Base-by-base conservation (phyloP, 768 basidiomycete species). In the Leccinum subtestaceum region DNA sequence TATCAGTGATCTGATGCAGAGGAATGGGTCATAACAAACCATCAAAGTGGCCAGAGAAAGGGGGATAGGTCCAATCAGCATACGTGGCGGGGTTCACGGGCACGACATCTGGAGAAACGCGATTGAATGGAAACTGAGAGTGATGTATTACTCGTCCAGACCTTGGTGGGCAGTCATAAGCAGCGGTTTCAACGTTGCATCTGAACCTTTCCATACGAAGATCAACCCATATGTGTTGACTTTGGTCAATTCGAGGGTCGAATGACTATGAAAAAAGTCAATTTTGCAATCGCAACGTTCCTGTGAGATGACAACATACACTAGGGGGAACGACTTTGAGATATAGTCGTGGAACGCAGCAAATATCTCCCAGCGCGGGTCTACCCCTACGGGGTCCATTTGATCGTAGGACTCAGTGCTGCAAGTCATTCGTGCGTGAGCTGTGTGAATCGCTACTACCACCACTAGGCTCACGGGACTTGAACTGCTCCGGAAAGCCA, bases 201-300 rank as follows among this genome's bases (percentile, higher is more conserved):
- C 55, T 15, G 77, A 77, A 25, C 86, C 87, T 50, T 78, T 72
- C 84, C 85, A 88, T 6, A 78, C 75, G 62, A 80, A 84, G 2
- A 88, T 73, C 10, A 88, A 74, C 0, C 82, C 88, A 46, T 84
- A 84, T 0, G 82, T 85, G 64, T 86, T 86, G 60, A 89, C 79
- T 61, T 80, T 82, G 4, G 81, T 81, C 56, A 87, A 72, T 43
- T 77, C 62, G 9, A 88, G 76, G 21, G 71, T 74, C 7, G 77
- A 61, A 65, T 86, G 82, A 17, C 84, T 85, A 23, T 52, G 23
- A 6, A 9, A 57, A 29, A 55, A 23, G 56, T 64, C 19, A 52
- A 27, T 7, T 4, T 48, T 29, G 23, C 27, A 12, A 23, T 34
- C 45, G 25, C 6, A 23, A 52, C 36, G 17, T 27, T 13, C 4